Base-by-base conservation (phyloP, 106 monocot species). In the Cymbidium sinense region DNA sequence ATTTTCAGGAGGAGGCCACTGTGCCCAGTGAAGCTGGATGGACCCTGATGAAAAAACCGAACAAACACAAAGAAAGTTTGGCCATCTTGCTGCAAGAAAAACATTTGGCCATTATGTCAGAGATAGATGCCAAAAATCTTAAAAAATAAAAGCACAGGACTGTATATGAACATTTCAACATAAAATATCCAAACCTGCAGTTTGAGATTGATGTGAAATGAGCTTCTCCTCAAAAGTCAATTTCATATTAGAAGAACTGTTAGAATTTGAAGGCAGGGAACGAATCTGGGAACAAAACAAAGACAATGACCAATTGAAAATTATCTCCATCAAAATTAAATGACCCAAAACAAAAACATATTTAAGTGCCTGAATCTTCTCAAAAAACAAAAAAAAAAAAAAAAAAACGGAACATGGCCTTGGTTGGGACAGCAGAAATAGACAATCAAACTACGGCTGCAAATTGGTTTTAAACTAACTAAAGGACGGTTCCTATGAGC, bases 41-140 rank as follows among this genome's bases (percentile, higher is more conserved):
- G 95, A 99, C 39, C 98, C 98, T 17, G 98, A 99, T 41, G 95
- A 99, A 67, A 99, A 99, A 81, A 99, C 98, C 74, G 98, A 99
- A 78, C 98, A 99, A 43, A 99, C 88, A 81, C 94, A 99, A 27
- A 95, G 95, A 82, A 99, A 90, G 74, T 87, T 83, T 78, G 98
- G 95, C 98, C 98, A 99, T 78, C 84, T 90, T 35, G 81, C 98
- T 92, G 94, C 81, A 88, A 80, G 11, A 76, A 73, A 84, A 41
- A 77, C n/a, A 47, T 51, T 34, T n/a, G 5, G n/a, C 71, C 20
- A 20, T 27, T 21, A 35, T 71, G 21, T 71, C 71, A 71, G 25
- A 21, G 74, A 44, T 4, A 74, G 44, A 23, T 3, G 7, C 28
- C 43, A 11, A 25, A 76, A 54, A 84, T 43, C 65, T 51, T 64